These are phyloP conservation scores for Astragalus glycyphyllos DNA, from an alignment of 306 rosid genomes.

Conservation along the genomic window DNA sequence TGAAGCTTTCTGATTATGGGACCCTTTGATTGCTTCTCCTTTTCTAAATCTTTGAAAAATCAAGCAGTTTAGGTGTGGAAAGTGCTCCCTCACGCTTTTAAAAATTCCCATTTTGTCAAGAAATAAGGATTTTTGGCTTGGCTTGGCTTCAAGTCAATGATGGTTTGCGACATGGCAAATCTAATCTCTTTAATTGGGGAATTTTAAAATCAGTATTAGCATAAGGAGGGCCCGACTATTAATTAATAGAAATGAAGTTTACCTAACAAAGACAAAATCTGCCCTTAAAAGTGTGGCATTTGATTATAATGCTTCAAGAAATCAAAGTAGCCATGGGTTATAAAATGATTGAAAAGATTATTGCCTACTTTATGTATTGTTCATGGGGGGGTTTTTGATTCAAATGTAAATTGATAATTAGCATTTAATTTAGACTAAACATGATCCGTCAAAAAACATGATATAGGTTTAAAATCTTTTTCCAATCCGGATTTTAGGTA, in stretches of 20 bases:
- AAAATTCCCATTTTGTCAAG: slow-evolving; percentile 44
- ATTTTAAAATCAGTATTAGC: slow-evolving; percentile 24
- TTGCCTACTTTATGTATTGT: slow-evolving; percentile 8
- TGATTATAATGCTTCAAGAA: slow-evolving; percentile 39
- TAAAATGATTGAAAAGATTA: slow-evolving; percentile 39
- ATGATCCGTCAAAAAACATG: not conserved
- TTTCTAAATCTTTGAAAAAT: slow-evolving; percentile 44
- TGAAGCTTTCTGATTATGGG: slow-evolving; percentile 37
- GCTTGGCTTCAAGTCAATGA: slow-evolving; percentile 50
- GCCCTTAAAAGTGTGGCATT: slow-evolving; percentile 38
- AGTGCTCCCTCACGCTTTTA: slow-evolving; percentile 21
- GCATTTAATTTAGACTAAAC: slow-evolving; percentile 32
- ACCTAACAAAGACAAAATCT: slow-evolving; percentile 31
- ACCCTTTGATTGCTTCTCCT: slow-evolving; percentile 32
- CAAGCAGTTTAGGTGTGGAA: slow-evolving; percentile 40
- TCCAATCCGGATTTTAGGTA: not conserved
- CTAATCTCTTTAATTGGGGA: not conserved
- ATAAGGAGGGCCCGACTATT: not conserved
- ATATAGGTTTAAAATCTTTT: too few relatives aligned
- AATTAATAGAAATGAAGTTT: slow-evolving; percentile 26
- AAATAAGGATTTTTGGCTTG: slow-evolving; percentile 41
- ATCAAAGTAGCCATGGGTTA: slow-evolving; percentile 13
- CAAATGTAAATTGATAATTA: slow-evolving; percentile 9
- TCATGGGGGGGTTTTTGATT: slow-evolving; percentile 9
- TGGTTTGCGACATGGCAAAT: slow-evolving; percentile 29